Conservation (phyloP, 495 filamentous ascomycete species). For the Rostrohypoxylon terebratum region DNA sequence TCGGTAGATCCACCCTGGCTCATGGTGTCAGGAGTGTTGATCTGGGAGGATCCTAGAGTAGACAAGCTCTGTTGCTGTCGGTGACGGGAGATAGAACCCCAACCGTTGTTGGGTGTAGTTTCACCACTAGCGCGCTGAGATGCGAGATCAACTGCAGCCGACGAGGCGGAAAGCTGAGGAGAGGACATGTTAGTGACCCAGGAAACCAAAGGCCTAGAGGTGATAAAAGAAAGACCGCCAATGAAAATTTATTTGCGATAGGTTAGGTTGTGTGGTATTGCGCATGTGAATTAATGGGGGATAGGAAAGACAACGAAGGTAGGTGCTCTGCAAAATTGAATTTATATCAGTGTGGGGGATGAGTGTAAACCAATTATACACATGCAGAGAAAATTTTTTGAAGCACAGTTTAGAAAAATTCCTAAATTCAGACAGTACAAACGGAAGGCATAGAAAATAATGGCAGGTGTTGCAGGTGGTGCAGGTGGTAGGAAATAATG, state of each 20-base stretch:
- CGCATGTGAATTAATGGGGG: slow-evolving; percentile 1
- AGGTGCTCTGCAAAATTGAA: not conserved
- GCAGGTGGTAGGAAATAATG: slow-evolving; percentile 8
- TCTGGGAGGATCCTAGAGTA: slow-evolving; percentile 63
- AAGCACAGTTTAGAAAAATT: not conserved
- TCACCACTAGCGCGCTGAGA: slow-evolving; percentile 76
- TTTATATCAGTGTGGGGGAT: not conserved
- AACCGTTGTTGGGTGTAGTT: slow-evolving; percentile 62
- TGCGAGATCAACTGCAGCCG: slow-evolving; percentile 84
- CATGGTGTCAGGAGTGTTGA: slow-evolving; percentile 49
- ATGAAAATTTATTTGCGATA: not conserved
- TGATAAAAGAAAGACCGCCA: not conserved
- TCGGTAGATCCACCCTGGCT: slow-evolving; percentile 48
- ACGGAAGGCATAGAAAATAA: slow-evolving; percentile 1
- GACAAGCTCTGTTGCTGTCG: slow-evolving; percentile 87
- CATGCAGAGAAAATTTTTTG: not conserved
- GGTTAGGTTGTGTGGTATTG: not conserved
- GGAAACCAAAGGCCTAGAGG: not conserved
- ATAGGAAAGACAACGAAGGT: not conserved
- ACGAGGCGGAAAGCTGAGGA: slow-evolving; percentile 77
- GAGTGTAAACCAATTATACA: not conserved
- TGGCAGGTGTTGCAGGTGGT: no score
- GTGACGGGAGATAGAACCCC: slow-evolving; percentile 77
- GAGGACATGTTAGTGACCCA: slow-evolving; percentile 17
- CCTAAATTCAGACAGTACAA: not conserved